A percentile compares a stretch with the other conserved stretches of the same genome.
Evolutionary conservation across 768 basidiomycete genomes (phyloP).

Genomic region (Amanita pseudoporphyria): DNA sequence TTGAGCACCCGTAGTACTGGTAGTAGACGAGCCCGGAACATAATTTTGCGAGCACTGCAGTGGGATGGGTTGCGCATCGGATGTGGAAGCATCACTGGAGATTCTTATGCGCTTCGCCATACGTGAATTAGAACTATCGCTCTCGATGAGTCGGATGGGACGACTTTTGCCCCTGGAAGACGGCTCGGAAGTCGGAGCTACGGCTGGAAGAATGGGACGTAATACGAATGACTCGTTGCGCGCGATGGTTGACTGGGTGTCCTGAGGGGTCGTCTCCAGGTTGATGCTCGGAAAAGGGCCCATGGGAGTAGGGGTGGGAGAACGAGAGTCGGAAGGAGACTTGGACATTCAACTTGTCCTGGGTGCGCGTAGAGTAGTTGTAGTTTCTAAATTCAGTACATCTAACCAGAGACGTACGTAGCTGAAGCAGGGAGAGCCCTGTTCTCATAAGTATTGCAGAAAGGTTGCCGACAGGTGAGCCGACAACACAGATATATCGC

Average conservation of each 20-base stretch:
- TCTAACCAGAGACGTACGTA: slow-evolving; percentile 19
- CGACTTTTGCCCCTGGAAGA: slow-evolving; percentile 12
- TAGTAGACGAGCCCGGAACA: slow-evolving; percentile 24
- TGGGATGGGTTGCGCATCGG: slow-evolving; percentile 14
- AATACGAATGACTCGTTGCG: background rate
- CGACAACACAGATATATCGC: slow-evolving; percentile 10
- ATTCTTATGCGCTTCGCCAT: slow-evolving; percentile 37
- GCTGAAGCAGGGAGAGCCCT: slow-evolving; percentile 1
- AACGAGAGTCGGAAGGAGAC: slow-evolving; percentile 22
- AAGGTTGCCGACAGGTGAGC: slow-evolving; percentile 10
- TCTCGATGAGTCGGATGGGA: slow-evolving; percentile 19
- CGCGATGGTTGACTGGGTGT: background rate
- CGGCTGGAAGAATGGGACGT: background rate
- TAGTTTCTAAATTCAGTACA: slow-evolving; percentile 33
- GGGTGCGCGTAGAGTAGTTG: slow-evolving; percentile 19
- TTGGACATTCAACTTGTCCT: slow-evolving; percentile 37
- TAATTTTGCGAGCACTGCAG: background rate
- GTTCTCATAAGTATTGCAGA: slow-evolving; percentile 15
- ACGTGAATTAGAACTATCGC: slow-evolving; percentile 20
- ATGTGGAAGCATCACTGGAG: slow-evolving; percentile 17
- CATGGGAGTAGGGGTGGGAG: slow-evolving; percentile 23
- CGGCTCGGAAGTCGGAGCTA: background rate
- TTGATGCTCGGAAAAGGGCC: slow-evolving; percentile 10
- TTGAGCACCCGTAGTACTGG: slow-evolving; percentile 35
- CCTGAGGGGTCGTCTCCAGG: slow-evolving; percentile 5